Base-by-base conservation (phyloP, 768 basidiomycete species). In the Termitomyces sp. region DNA sequence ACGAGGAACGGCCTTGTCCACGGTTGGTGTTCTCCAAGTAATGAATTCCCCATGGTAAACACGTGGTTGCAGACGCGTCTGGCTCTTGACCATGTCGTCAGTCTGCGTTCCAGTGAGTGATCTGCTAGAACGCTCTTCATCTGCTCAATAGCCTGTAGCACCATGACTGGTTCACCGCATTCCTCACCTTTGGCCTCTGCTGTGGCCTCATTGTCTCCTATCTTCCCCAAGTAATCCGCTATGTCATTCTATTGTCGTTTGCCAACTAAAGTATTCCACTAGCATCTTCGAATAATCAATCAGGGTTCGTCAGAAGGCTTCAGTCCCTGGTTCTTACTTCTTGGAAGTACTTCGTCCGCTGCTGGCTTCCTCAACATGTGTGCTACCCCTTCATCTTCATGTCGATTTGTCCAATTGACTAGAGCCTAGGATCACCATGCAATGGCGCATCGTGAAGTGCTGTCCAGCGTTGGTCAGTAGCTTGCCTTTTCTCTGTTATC, bases 241-340 rank as follows among this genome's bases (percentile, higher is more conserved):
- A 37, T 28, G 72, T 74, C 61, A 69, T 25, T 44, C 17, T 3
- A 14, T 32, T 57, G 11, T 39, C 52, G 1, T 52, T 40, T 17
- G 7, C 17, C 28, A 11, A 40, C 46, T 52, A 19, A 35, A 42
- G 23, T 17, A 32, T 44, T 30, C 23, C 35, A 32, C 11, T 40
- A 93, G 88, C 91, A 92, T 63, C 72, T 84, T 52, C 81, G 93
- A 7, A 97, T 97, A 62, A 88, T 97, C 64, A 67, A 76, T 49
- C 78, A 84, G 23, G 79, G 83, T 39, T 88, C 93, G 0, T 93
- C 89, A 0, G 86, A 95, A 62, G 97, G 97, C 0, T 85, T 98
- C 60, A 94, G 90, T 59, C 93, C 95, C 17, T 87, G 89, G 81
- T 98, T 91, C 66, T 74, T 98, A 34, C 76, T 98, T 6, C 82